phyloP scores from a whole-genome alignment of 306 rosid species.

The Lupinus albus region DNA sequence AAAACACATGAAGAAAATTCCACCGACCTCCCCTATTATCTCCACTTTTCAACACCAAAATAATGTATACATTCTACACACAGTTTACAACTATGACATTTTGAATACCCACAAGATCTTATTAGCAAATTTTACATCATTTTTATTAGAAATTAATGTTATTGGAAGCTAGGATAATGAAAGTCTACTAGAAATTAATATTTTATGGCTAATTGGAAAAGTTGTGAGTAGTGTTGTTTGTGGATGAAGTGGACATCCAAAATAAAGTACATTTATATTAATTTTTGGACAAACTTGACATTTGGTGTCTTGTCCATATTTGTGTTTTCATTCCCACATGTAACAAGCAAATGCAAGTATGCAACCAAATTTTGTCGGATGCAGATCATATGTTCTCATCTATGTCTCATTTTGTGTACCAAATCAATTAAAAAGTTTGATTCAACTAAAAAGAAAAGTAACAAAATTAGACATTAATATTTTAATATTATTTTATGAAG shows the following conservation, averaged over 20 bases:
- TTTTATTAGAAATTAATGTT: constrained; percentile 15
- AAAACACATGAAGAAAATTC: constrained; percentile 33
- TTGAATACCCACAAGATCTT: constrained; percentile 55
- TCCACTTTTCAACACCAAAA: constrained; percentile 32
- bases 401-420: too few species aligned
- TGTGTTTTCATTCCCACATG: constrained; percentile 47
- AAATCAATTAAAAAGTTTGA: too few species aligned
- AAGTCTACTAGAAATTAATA: constrained; percentile 4
- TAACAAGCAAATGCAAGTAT: constrained; percentile 47
- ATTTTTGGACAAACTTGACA: constrained; percentile 40
- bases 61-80: constrained; percentile 20
- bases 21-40: constrained; percentile 17
- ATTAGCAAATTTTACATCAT: constrained; percentile 32
- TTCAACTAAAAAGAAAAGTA: too few species aligned
- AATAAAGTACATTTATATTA: constrained; percentile 15
- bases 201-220: constrained; percentile 24
- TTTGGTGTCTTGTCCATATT: constrained; percentile 36
- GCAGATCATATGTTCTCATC: too few species aligned
- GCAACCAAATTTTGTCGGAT: constrained; percentile 53
- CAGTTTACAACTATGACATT: constrained; percentile 48
- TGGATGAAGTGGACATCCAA: constrained; percentile 40
- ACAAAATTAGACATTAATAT: too few species aligned
- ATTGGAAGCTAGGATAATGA: constrained; percentile 8
- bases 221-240: constrained; percentile 34
- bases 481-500: too few species aligned